Base-by-base conservation (phyloP, 768 basidiomycete genomes). In the Mrakia hoshinonis region DNA sequence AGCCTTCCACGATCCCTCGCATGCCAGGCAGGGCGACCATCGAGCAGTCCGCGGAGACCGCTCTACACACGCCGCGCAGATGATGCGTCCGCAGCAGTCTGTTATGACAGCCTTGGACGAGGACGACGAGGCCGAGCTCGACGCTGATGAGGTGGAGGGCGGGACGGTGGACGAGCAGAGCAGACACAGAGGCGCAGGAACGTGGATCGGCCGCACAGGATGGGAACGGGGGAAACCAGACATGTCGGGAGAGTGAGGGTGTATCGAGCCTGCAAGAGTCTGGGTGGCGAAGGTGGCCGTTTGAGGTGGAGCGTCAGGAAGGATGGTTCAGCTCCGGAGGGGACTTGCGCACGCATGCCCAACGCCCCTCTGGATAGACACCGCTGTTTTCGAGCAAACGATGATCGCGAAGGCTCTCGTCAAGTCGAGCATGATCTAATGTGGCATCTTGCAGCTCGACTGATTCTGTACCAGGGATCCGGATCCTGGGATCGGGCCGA, bases 1-100 rank as follows among this genome's bases (percentile, higher is more conserved):
- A 24, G 54, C 31, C 15, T 31, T 73, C 43, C n/a, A 70, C 74
- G 87, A 87, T 15, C 82, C 84, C 1, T 89, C 81, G 76, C 89
- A 90, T 9, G 83, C 82, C 22, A 91, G 79, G 77, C 89, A 91
- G 9, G 89, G 89, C 76, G 89, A 81, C 76, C 90, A 90, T 69
- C 85, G 81, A 43, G 82, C 79, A 26, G 90, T 81, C 22, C 89
- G 83, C 0, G 87, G 86, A 76, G 89, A 90, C 3, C 80, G 76
- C 1, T 77, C 68, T 26, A 87, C 79, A 76, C 89, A 91, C 2
- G 77, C 68, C 7, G 82, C 80, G 74, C 89, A 91, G 65, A 91
- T 90, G 4, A 84, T 85, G 0, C 85, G 83, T 10, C 76, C 73
- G 79, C 89, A 91, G 79, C 89, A 91, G 13, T 76, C 79, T 0